phyloP scores from a whole-genome alignment of 306 rosid genomes.

The Carpinus fangiana region DNA sequence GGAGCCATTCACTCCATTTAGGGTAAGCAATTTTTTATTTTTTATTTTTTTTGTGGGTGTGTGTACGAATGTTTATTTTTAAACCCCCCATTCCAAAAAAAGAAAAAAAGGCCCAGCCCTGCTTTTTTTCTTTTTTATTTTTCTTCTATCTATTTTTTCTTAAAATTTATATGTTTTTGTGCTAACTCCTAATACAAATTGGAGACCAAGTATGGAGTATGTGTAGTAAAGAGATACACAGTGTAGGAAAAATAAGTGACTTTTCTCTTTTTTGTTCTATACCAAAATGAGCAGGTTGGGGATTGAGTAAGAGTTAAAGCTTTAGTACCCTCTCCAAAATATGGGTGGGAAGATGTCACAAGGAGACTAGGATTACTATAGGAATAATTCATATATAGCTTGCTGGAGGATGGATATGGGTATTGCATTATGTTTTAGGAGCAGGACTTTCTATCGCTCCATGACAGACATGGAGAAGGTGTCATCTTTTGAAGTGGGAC shows the following conservation, averaged over 20 bases:
- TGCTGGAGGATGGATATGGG: slow-evolving; percentile 94
- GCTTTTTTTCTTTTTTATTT: too few species aligned
- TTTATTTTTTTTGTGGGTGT: too few species aligned
- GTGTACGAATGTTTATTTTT: too few species aligned
- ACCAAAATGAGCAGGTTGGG: slow-evolving; percentile 66
- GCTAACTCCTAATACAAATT: too few species aligned
- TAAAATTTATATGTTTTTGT: too few species aligned
- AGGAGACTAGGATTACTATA: slow-evolving; percentile 79
- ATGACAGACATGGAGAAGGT: slow-evolving; percentile 95
- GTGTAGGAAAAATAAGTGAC: background rate
- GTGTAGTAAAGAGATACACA: too few species aligned
- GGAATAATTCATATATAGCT: slow-evolving; percentile 91
- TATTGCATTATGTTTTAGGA: slow-evolving; percentile 91
- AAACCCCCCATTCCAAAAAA: too few species aligned
- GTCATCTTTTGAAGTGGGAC: slow-evolving; percentile 80
- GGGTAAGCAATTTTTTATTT: too few species aligned
- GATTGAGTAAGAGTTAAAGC: slow-evolving; percentile 99
- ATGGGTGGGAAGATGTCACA: slow-evolving; percentile 95
- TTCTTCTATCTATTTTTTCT: too few species aligned
- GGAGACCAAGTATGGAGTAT: too few species aligned
- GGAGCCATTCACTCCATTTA: too few species aligned
- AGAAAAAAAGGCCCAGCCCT: too few species aligned
- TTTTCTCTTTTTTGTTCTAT: slow-evolving; percentile 10
- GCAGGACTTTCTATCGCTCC: slow-evolving; percentile 80
- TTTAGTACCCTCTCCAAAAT: slow-evolving; percentile 93